Percentiles rank a stretch among this genome's conserved stretches.
Evolutionary conservation across 2,329 filamentous ascomycete species (phyloP).

Genomic region (Aspergillus persii): DNA sequence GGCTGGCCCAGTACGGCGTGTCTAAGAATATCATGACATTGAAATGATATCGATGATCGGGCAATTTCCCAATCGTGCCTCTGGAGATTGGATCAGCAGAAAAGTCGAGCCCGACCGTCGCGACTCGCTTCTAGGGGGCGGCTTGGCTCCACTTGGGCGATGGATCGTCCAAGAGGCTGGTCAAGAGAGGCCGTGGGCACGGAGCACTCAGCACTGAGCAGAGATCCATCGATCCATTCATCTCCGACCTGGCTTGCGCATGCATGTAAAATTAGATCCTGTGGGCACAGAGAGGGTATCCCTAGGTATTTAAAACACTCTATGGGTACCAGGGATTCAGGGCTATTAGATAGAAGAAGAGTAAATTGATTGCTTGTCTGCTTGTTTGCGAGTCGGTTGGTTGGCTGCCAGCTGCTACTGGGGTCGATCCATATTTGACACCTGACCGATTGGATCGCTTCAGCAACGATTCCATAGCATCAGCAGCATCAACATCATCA

Average conservation of each 20-base stretch:
- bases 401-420: no score
- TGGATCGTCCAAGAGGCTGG: conserved; percentile 18
- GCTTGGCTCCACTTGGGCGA: conserved; percentile 7
- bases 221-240: neutral
- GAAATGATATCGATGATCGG: neutral
- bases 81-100: neutral
- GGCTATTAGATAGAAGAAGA: no score
- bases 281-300: neutral
- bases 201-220: neutral
- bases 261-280: neutral
- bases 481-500: no score
- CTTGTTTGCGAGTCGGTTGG: no score
- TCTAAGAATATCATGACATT: neutral
- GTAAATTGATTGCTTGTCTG: no score
- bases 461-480: no score
- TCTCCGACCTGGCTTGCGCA: neutral
- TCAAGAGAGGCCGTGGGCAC: conserved; percentile 1
- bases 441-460: no score
- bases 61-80: neutral
- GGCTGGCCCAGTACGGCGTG: neutral
- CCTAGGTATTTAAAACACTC: neutral
- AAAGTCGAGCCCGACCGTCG: neutral
- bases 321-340: no score
- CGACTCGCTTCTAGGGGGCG: neutral
- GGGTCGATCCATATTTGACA: no score